Evolutionary conservation across 1,139 yeast species (phyloP).

Genomic region (Barnettozyma hawaiiensis): DNA sequence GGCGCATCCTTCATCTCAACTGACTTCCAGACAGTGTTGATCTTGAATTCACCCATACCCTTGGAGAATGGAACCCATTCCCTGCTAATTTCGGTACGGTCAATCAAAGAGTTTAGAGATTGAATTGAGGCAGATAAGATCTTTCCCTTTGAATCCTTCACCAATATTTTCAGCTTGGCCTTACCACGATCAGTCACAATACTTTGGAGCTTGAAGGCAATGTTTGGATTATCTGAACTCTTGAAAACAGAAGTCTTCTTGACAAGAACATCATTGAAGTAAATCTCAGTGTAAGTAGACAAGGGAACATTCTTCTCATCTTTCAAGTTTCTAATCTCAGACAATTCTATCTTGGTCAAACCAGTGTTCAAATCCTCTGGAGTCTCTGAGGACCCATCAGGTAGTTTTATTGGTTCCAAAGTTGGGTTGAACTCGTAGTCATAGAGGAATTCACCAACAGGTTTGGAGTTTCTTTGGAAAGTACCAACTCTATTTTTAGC

Average conservation of each 20-base stretch:
- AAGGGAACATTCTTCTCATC: constrained; percentile 43
- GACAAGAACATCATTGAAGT: constrained; percentile 54
- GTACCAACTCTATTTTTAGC: constrained; percentile 49
- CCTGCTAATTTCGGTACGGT: constrained; percentile 71
- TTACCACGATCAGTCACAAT: constrained; percentile 71
- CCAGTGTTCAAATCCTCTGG: constrained; percentile 95
- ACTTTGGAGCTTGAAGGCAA: constrained; percentile 61
- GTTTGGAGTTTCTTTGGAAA: constrained; percentile 72
- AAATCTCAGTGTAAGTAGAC: constrained; percentile 67
- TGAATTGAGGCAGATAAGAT: constrained; percentile 58
- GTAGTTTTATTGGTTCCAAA: constrained; percentile 64
- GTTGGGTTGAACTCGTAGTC: constrained; percentile 77
- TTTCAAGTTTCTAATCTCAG: constrained; percentile 24
- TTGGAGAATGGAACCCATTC: constrained; percentile 64
- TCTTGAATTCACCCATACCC: constrained; percentile 65
- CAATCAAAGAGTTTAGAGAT: constrained; percentile 59
- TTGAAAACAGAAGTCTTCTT: constrained; percentile 54
- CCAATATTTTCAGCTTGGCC: constrained; percentile 56
- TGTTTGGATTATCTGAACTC: constrained; percentile 62
- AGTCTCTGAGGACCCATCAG: constrained; percentile 81
- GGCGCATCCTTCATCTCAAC: constrained; percentile 62
- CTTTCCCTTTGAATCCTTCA: constrained; percentile 61
- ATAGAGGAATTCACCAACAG: constrained; percentile 67
- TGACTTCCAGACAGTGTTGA: constrained; percentile 80
- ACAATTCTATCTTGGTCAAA: constrained; percentile 51